Conservation (phyloP, 2,329 filamentous ascomycete species). For the Pestalotiopsis sp. region DNA sequence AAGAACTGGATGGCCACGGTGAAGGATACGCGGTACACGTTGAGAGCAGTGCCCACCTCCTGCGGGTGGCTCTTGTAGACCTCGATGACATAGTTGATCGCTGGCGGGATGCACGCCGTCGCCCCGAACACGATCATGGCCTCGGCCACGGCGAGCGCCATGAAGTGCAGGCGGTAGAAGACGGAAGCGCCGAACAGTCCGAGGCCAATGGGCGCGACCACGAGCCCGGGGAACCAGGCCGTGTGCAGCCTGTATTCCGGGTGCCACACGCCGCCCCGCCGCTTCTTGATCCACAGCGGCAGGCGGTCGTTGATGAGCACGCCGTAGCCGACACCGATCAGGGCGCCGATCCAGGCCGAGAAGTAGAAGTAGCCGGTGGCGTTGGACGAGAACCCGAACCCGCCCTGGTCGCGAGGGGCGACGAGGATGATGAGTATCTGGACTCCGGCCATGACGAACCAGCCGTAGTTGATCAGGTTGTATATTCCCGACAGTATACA, state of each 20-base stretch:
- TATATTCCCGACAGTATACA: background rate
- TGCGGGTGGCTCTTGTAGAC: background rate
- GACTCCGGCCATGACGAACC: constrained; percentile 1
- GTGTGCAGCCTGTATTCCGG: constrained; percentile 7
- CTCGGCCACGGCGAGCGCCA: constrained; percentile 1
- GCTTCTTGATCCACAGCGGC: background rate
- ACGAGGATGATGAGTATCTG: background rate
- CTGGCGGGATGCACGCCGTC: background rate
- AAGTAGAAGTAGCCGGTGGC: background rate
- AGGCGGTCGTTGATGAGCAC: background rate
- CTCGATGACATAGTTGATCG: constrained; percentile 7
- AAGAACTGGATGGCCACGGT: constrained; percentile 3
- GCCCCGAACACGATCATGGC: background rate
- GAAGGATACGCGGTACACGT: background rate
- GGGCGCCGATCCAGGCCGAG: background rate
- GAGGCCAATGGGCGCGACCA: background rate
- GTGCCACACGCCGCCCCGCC: background rate
- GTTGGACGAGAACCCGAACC: background rate
- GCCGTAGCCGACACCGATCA: background rate
- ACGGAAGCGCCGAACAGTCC: constrained; percentile 1
- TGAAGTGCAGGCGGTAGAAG: constrained; percentile 1
- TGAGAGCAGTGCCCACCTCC: background rate
- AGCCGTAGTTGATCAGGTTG: background rate
- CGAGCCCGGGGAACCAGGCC: background rate
- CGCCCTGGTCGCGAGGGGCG: background rate